Conservation (phyloP, 192 early-diverging fungal genomes). For the Coemansia sp. region DNA sequence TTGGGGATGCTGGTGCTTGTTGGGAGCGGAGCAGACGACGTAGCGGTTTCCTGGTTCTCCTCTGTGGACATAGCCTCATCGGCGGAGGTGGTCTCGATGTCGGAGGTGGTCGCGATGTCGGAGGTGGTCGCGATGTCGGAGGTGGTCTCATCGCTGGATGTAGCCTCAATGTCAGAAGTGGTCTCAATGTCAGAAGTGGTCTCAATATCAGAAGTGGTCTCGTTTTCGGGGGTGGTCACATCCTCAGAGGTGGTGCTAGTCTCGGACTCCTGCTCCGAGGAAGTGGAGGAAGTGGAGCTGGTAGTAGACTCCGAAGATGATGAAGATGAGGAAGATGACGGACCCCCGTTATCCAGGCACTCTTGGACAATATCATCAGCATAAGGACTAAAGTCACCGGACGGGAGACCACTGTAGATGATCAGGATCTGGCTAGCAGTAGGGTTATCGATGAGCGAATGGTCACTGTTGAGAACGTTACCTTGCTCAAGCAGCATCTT, state of each 20-base stretch:
- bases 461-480: conserved; percentile 16
- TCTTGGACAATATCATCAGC: conserved; percentile 24
- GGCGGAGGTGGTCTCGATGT: neutral
- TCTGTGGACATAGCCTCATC: conserved; percentile 8
- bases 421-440: conserved; percentile 13
- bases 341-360: conserved; percentile 21
- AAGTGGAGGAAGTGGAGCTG: neutral
- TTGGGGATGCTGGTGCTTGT: conserved; percentile 22
- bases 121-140: neutral
- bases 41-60: conserved; percentile 9
- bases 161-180: no score
- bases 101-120: neutral
- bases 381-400: conserved; percentile 33
- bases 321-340: no score
- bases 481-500: conserved; percentile 12
- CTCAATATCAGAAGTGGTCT: neutral
- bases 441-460: conserved; percentile 20
- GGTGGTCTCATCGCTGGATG: neutral
- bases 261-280: conserved; percentile 6
- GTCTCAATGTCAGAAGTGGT: neutral
- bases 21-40: conserved; percentile 2
- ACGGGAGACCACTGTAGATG: conserved; percentile 15
- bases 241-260: neutral
- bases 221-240: no score
- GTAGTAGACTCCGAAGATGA: conserved; percentile 1